Conservation (phyloP, 495 filamentous ascomycete species). For the Saxophila tyrrhenica region DNA sequence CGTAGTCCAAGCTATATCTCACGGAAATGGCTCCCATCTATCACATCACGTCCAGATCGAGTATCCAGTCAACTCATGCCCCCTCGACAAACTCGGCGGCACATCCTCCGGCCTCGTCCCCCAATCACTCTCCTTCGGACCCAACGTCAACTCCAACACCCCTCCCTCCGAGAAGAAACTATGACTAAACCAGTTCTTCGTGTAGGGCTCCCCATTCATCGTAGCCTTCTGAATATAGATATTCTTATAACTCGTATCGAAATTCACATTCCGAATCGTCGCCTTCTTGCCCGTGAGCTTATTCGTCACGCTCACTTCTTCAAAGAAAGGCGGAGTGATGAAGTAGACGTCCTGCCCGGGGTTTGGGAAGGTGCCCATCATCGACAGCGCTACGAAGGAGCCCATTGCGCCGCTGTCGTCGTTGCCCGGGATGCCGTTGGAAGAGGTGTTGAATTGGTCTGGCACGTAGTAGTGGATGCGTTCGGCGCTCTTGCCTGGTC, state of each 20-base stretch:
- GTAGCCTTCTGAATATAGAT: constrained; percentile 43
- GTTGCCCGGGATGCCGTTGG: constrained; percentile 30
- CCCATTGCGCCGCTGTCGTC: constrained; percentile 34
- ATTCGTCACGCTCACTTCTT: constrained; percentile 37
- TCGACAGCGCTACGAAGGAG: constrained; percentile 30
- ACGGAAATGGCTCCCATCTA: too few relatives aligned
- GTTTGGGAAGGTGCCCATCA: constrained; percentile 35
- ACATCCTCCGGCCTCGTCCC: constrained; percentile 40
- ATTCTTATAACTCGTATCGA: constrained; percentile 49
- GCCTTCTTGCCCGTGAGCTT: constrained; percentile 53
- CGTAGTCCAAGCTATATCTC: too few relatives aligned
- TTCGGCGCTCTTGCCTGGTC: constrained; percentile 29
- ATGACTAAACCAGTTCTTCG: constrained; percentile 47
- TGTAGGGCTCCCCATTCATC: constrained; percentile 39
- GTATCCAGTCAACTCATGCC: constrained; percentile 8
- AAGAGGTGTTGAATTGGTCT: constrained; percentile 26
- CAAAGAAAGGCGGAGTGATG: constrained; percentile 33
- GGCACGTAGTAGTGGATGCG: constrained; percentile 33
- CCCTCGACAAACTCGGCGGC: constrained; percentile 35
- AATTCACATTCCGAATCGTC: constrained; percentile 46
- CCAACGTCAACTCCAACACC: constrained; percentile 39
- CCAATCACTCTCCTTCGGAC: constrained; percentile 41
- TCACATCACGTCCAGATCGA: too few relatives aligned
- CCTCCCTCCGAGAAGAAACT: constrained; percentile 42
- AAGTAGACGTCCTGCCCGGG: constrained; percentile 35